Percentiles rank a stretch among this genome's conserved stretches.
phyloP scores from a whole-genome alignment of 345 rosid genomes.

The Odontarrhena argentea region DNA sequence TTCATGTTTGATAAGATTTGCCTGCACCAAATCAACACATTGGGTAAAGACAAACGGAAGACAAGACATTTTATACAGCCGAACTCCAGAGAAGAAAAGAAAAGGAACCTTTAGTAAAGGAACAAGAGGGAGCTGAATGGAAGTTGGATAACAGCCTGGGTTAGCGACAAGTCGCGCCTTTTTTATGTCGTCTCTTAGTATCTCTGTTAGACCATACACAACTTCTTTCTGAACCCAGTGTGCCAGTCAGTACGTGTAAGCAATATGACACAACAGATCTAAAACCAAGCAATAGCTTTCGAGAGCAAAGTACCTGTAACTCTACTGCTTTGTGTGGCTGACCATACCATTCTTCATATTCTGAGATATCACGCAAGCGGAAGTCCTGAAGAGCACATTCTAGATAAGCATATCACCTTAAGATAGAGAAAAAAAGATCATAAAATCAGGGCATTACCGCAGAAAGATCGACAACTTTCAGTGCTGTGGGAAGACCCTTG shows the following conservation, averaged over 20 bases:
- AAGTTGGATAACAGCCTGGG: constrained; percentile 98
- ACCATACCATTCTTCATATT: constrained; percentile 98
- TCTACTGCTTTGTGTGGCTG: constrained; percentile 85
- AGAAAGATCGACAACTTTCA: constrained; percentile 94
- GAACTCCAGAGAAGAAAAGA: not conserved
- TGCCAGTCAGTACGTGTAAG: not conserved
- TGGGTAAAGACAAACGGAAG: not conserved
- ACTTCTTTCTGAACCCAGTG: constrained; percentile 69
- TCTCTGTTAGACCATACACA: constrained; percentile 94
- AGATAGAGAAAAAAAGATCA: not conserved
- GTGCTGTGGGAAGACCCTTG: constrained; percentile 64
- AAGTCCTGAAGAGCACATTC: constrained; percentile 54
- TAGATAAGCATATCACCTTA: constrained; percentile 22
- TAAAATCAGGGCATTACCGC: constrained; percentile 58
- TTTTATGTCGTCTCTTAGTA: constrained; percentile 66
- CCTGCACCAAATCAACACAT: constrained; percentile 48
- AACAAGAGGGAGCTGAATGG: constrained; percentile 93
- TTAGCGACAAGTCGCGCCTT: constrained; percentile 84
- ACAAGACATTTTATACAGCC: not conserved
- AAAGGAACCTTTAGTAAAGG: constrained; percentile 74
- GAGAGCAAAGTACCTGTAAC: constrained; percentile 59
- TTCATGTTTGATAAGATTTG: constrained; percentile 62
- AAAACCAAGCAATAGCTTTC: not conserved
- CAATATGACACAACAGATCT: constrained; percentile 3
- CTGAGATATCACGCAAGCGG: constrained; percentile 66